Evolutionary conservation across 306 rosid species (phyloP), one percentile per base, ranked within the genome.

Genomic region (Acacia confusa): DNA sequence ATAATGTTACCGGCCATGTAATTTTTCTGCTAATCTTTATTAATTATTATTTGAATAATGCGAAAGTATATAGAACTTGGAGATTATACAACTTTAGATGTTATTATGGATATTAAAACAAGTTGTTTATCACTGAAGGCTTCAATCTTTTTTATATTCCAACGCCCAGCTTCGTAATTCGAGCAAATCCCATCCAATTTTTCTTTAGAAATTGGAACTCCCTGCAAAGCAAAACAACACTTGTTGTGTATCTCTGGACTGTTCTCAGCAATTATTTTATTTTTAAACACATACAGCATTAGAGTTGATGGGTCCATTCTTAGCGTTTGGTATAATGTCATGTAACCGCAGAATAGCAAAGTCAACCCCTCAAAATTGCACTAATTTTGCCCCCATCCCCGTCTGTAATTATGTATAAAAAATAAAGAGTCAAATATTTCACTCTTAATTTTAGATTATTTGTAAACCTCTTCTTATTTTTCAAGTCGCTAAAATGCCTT

Each of bases 231-330:
- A 25, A 7, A 16, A 16, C 4, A 16, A 15, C 58, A 6, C 58
- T 52, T 9, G 1, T 13, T 50, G 7, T 50, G 7, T 36, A 36
- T 16, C 57, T 0, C 20, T 5, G 20, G 22, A 3, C 22, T 17
- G 16, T 50, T 50, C 22, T 17, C 24, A n/a, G 9, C 0, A n/a
- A n/a, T 17, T 17, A 52, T 52, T 9, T 47, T 47, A 47, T 45
- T 45, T 45, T 9, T 47, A 47, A 47, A 2, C 16, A 14, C 16
- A 14, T 70, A 4, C 24, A 28, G 41, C 43, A 61, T 32, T 69
- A 4, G 24, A 30, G 41, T 58, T 73, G 58, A 25, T 4, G 72
- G 72, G 82, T 74, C 78, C 74, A 73, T 40, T 9, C 17, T 12
- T 66, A 55, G 25, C 50, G 45, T 63, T 74, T 2, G 68, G 16